Conservation (phyloP, 352 stramenopile species). For the Peronosclerospora sorghi region DNA sequence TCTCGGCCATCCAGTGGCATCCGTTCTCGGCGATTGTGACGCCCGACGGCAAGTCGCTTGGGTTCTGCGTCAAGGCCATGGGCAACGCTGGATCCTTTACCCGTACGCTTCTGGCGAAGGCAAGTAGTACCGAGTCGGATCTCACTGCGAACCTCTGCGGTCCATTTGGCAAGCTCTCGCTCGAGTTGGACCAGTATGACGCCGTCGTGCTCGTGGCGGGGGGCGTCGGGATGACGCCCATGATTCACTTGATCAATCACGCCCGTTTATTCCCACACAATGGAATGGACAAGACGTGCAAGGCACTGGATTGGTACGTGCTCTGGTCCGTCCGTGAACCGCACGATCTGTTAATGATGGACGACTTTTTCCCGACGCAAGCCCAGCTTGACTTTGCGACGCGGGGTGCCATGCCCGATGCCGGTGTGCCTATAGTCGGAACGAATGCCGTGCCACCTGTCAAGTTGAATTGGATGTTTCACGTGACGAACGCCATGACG, state of each 20-base stretch:
- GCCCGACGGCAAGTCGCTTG: constrained; percentile 57
- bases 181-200: constrained; percentile 59
- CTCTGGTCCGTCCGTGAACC: constrained; percentile 52
- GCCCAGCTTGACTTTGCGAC: constrained; percentile 27
- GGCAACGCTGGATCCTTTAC: constrained; percentile 45
- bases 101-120: constrained; percentile 32
- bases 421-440: constrained; percentile 25
- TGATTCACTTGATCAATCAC: constrained; percentile 72
- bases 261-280: constrained; percentile 22
- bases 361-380: constrained; percentile 51
- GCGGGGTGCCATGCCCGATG: constrained; percentile 31
- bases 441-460: constrained; percentile 12
- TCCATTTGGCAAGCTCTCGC: constrained; percentile 50
- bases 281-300: constrained; percentile 14
- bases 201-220: constrained; percentile 53
- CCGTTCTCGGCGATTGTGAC: constrained; percentile 75
- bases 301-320: constrained; percentile 37
- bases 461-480: constrained; percentile 48
- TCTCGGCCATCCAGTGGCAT: constrained; percentile 63
- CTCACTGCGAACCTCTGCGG: constrained; percentile 48
- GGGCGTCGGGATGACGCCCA: constrained; percentile 67
- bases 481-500: constrained; percentile 42
- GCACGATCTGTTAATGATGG: constrained; percentile 62
- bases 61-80: constrained; percentile 64
- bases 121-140: constrained; percentile 27